Percentiles rank a stretch among this genome's conserved stretches.
Conservation (phyloP, 768 basidiomycete species). For the Mrakia frigida region DNA sequence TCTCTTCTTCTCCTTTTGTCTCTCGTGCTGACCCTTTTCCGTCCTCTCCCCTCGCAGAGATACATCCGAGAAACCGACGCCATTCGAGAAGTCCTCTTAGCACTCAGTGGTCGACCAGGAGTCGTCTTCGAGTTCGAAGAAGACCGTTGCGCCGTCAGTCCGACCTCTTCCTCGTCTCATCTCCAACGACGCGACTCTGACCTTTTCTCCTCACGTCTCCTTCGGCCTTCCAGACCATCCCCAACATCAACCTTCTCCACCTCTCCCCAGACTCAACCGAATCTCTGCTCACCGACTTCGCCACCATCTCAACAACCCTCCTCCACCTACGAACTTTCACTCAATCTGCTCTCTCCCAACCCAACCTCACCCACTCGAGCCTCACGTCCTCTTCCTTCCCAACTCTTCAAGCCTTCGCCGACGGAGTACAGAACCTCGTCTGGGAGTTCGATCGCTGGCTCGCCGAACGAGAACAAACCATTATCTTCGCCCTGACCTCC, state of each 20-base stretch:
- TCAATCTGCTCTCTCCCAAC: neutral
- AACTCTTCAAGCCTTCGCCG: neutral
- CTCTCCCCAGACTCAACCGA: neutral
- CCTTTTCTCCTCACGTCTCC: neutral
- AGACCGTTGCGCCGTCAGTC: neutral
- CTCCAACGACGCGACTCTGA: neutral
- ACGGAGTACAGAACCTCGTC: neutral
- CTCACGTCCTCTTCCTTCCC: neutral
- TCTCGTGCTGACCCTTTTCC: neutral
- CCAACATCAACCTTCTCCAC: conserved; percentile 12
- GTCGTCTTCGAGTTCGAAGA: neutral
- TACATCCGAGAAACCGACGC: neutral
- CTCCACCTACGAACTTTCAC: neutral
- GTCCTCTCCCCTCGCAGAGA: neutral
- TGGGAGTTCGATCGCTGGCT: neutral
- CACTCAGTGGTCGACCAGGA: neutral
- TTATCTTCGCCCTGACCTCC: neutral
- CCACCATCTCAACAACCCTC: neutral
- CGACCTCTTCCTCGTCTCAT: neutral
- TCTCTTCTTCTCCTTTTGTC: neutral
- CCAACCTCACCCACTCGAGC: neutral
- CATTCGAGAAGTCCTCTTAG: neutral
- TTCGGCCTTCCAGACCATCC: neutral
- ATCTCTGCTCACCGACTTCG: neutral
- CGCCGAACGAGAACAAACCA: neutral